These are phyloP conservation scores for Albifimbria verrucaria DNA, from an alignment of 2,329 filamentous ascomycete genomes.

Conservation along the genomic window DNA sequence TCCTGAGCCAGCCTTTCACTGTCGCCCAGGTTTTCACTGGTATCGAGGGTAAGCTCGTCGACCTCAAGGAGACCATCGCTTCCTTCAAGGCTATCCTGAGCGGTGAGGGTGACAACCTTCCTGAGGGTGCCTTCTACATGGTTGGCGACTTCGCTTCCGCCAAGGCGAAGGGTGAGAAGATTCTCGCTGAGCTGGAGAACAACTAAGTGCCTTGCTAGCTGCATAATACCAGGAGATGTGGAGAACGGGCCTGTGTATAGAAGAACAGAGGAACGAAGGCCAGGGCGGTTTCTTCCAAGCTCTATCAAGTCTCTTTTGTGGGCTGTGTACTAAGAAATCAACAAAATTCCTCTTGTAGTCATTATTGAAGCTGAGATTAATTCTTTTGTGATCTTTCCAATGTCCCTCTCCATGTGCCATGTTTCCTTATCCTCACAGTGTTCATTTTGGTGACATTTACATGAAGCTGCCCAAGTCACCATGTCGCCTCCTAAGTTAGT, in stretches of 20 bases:
- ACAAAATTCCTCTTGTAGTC: conserved; percentile 44
- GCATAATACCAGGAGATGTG: conserved; percentile 32
- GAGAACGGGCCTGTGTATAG: conserved; percentile 52
- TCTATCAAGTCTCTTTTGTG: conserved; percentile 58
- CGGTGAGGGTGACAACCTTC: conserved; percentile 93
- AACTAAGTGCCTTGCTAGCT: conserved; percentile 39
- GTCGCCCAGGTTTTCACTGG: conserved; percentile 78
- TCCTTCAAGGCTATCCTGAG: conserved; percentile 97
- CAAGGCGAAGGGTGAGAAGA: conserved; percentile 98
- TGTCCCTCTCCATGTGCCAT: neutral
- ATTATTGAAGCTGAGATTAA: conserved; percentile 14
- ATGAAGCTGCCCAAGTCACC: no score
- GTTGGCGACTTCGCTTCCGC: conserved; percentile 94
- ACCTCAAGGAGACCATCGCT: conserved; percentile 96
- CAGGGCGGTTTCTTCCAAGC: conserved; percentile 47
- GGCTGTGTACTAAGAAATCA: conserved; percentile 60
- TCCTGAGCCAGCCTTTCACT: conserved; percentile 99
- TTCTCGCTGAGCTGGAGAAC: conserved; percentile 87
- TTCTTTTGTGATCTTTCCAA: conserved; percentile 8
- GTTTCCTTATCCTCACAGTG: neutral
- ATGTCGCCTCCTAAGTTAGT: no score
- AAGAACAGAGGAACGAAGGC: conserved; percentile 51
- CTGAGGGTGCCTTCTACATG: conserved; percentile 96
- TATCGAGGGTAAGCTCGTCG: conserved; percentile 95
- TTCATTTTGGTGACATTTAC: no score